Percentiles rank a stretch among this genome's conserved stretches.
Conservation (phyloP, 306 rosid genomes). For the Morella rubra region DNA sequence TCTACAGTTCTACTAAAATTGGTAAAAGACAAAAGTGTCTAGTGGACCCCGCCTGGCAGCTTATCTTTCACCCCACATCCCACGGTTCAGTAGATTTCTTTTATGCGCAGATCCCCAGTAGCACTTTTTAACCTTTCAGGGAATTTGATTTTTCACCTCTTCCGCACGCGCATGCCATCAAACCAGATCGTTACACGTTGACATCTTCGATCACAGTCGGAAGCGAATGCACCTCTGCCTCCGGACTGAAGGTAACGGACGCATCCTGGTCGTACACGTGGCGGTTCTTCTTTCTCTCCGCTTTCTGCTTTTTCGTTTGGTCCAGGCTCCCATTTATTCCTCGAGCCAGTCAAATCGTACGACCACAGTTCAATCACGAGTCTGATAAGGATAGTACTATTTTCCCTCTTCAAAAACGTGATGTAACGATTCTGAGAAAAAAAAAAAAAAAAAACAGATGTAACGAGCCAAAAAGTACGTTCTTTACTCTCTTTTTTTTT, state of each 20-base stretch:
- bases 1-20: too few relatives aligned
- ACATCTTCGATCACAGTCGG: neutral
- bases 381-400: neutral
- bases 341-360: neutral
- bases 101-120: conserved; percentile 2
- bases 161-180: neutral
- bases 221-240: neutral
- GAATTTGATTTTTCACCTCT: neutral
- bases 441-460: too few relatives aligned
- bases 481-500: too few relatives aligned
- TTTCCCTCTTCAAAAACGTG: too few relatives aligned
- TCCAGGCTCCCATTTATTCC: neutral
- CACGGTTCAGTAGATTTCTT: neutral
- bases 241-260: too few relatives aligned
- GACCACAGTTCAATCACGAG: neutral
- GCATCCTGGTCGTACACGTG: neutral
- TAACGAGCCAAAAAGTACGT: too few relatives aligned
- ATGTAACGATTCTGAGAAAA: too few relatives aligned
- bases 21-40: neutral
- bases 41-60: neutral
- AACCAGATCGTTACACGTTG: neutral
- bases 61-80: neutral
- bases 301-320: neutral
- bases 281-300: neutral
- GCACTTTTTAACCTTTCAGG: neutral